These are phyloP conservation scores for Kwoniella sp. DNA, from an alignment of 768 basidiomycete species.

Conservation along the genomic window DNA sequence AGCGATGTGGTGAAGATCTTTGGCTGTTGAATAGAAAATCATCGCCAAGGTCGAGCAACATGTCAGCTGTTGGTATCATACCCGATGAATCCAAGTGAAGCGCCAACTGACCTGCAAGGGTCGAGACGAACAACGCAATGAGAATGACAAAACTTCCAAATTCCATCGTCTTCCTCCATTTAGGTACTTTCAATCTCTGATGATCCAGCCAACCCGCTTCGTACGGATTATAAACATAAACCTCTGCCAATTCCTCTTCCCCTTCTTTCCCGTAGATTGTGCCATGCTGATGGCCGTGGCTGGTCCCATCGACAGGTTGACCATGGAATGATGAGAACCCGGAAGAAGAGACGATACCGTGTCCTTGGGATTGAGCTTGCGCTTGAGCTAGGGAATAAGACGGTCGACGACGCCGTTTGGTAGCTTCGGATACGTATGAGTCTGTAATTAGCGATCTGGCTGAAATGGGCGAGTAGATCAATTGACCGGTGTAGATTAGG, in stretches of 20 bases:
- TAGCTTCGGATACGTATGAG: conserved; percentile 69
- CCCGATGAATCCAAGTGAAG: no score
- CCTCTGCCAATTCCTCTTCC: conserved; percentile 36
- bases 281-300: neutral
- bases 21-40: conserved; percentile 59
- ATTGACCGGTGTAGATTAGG: conserved; percentile 72
- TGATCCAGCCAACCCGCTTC: conserved; percentile 68
- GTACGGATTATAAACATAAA: conserved; percentile 53
- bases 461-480: conserved; percentile 58
- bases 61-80: neutral
- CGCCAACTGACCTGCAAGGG: conserved; percentile 67
- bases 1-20: conserved; percentile 62
- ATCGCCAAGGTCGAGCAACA: conserved; percentile 1
- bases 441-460: conserved; percentile 80
- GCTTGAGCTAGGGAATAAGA: conserved; percentile 48
- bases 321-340: conserved; percentile 3
- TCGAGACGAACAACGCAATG: conserved; percentile 70
- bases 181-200: conserved; percentile 80
- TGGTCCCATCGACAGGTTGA: neutral
- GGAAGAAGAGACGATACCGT: conserved; percentile 2
- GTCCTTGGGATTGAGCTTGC: conserved; percentile 1
- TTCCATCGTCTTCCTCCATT: conserved; percentile 62
- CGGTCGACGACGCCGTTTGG: conserved; percentile 67
- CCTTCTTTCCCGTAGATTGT: conserved; percentile 5
- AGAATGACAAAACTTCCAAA: conserved; percentile 74